phyloP scores from a whole-genome alignment of 768 basidiomycete species.

The Trametes gibbosa region DNA sequence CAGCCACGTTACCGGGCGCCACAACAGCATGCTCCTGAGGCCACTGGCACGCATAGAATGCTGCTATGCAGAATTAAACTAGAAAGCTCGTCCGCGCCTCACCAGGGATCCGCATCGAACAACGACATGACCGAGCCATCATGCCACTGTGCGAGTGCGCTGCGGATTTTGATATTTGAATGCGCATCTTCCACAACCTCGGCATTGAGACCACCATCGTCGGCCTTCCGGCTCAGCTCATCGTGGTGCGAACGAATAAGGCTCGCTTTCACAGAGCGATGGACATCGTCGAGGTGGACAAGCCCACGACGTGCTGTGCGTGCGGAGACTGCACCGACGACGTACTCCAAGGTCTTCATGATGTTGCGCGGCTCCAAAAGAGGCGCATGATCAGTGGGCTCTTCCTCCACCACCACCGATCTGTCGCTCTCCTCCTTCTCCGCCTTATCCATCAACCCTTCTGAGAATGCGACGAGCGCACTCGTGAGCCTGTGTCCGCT shows the following conservation, averaged over 20 bases:
- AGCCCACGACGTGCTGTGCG: constrained; percentile 12
- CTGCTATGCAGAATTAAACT: no score
- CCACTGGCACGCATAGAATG: no score
- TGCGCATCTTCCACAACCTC: constrained; percentile 2
- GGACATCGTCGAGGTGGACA: constrained; percentile 26
- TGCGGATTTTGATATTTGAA: neutral
- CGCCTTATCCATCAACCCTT: constrained; percentile 15
- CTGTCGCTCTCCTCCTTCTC: neutral
- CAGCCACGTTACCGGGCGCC: no score
- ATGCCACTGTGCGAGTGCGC: neutral
- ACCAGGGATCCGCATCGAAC: neutral
- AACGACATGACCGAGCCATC: neutral
- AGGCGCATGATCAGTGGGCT: neutral
- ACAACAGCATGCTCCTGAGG: no score
- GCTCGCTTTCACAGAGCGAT: constrained; percentile 18
- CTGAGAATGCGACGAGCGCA: constrained; percentile 19
- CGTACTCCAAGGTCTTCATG: constrained; percentile 8
- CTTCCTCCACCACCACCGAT: neutral
- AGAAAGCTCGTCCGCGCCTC: no score
- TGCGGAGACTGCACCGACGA: constrained; percentile 13
- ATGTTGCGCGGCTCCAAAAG: neutral
- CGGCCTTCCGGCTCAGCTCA: neutral
- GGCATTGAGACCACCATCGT: neutral
- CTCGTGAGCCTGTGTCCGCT: constrained; percentile 24
- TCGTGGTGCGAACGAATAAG: constrained; percentile 2